Evolutionary conservation across 1,139 yeast species (phyloP), one percentile per base, ranked within the genome.

Genomic region (Blastobotrys aristatus): DNA sequence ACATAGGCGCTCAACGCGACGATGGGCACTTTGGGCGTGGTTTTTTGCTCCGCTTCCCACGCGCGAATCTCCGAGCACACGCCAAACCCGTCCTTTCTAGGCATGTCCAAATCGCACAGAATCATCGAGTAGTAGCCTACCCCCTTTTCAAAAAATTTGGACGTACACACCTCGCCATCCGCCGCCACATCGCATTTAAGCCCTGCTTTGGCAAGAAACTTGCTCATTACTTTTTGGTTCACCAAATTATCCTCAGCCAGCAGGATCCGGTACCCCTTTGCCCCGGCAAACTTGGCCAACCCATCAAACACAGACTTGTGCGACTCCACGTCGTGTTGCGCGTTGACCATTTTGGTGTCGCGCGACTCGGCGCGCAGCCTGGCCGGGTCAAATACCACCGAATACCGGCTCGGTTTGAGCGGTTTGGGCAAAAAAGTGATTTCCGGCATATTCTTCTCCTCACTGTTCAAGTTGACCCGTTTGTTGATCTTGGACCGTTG

Each of bases 221-320:
- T 68, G 60, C 76, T 78, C 57, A 87, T 84, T 26, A 88, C 96
- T 64, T 88, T 95, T 64, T 88, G 96, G 59, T 88, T 88, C 4
- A 88, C 95, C 59, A 78, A 71, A 57, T 88, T 88, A 60, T 88
- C 96, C 61, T 88, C 96, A 1, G 96, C 96, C 18, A 88, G 86
- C 50, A 88, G 70, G 24, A 88, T 78, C 43, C 73, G 56, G 31
- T 64, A 50, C 68, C 70, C 72, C 7, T 82, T 51, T 33, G 53
- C 57, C 11, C 47, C 82, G 0, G 85, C 80, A 27, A 62, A 57
- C 22, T 45, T 34, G 33, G 49, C 43, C 27, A 58, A 40, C 26
- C 50, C 56, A 34, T 53, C 53, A 43, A 58, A 60, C 27, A 61
- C 55, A n/a, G 52, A 49, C 48, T 53, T 53, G 41, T 59, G 61